phyloP scores from a whole-genome alignment of 139 green algal genomes.

The Coelastrella sp. region DNA sequence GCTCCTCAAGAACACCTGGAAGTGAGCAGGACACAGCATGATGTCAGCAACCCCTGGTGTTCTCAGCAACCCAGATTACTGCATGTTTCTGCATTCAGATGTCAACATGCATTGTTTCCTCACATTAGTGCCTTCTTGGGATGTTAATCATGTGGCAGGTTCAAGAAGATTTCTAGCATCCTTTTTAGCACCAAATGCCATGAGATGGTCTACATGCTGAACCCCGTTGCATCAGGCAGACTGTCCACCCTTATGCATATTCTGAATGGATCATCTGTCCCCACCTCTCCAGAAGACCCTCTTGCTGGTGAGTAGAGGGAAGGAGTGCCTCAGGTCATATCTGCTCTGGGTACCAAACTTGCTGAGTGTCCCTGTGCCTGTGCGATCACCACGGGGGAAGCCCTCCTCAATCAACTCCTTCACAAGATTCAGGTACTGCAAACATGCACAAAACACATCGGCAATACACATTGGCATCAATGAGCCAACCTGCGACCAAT shows the following conservation, averaged over 20 bases:
- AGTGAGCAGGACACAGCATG: not conserved
- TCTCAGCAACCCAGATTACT: too few species aligned
- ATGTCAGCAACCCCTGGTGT: not conserved
- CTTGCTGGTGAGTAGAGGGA: conserved; percentile 99
- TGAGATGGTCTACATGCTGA: too few species aligned
- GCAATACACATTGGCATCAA: not conserved
- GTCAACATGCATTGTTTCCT: too few species aligned
- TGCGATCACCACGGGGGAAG: conserved; percentile 86
- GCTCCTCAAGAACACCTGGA: conserved; percentile 95
- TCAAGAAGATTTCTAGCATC: too few species aligned
- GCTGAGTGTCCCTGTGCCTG: conserved; percentile 95
- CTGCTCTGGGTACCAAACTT: conserved; percentile 92
- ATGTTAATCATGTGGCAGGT: too few species aligned
- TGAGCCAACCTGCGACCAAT: not conserved
- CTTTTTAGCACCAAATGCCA: too few species aligned
- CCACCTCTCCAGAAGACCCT: conserved; percentile 94
- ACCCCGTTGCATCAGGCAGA: too few species aligned
- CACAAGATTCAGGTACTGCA: conserved; percentile 97
- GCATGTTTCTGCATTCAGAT: too few species aligned
- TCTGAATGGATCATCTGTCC: conserved; percentile 75
- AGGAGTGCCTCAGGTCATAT: conserved; percentile 96
- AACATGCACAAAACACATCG: not conserved
- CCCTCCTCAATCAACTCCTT: conserved; percentile 87
- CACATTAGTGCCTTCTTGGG: too few species aligned
- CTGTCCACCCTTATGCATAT: not conserved